Conservation (phyloP, 768 basidiomycete genomes). For the Pleurotus cornucopiae region DNA sequence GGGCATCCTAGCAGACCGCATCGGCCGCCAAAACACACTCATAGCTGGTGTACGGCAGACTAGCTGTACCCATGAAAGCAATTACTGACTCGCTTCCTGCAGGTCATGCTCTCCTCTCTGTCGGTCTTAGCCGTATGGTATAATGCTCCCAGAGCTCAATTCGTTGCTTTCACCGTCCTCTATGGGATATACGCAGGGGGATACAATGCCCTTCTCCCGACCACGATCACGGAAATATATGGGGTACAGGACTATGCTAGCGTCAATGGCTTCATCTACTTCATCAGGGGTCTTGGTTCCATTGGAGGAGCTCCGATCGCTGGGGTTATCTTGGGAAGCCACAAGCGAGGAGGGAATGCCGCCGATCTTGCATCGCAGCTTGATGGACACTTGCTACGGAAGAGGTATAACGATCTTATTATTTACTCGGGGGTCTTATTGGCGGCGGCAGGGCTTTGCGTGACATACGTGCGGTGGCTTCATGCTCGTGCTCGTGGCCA, state of each 20-base stretch:
- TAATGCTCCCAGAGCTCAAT: constrained; percentile 29
- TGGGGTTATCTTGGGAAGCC: constrained; percentile 31
- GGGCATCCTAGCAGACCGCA: constrained; percentile 36
- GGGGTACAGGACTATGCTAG: constrained; percentile 31
- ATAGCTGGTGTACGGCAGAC: constrained; percentile 24
- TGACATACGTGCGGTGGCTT: constrained; percentile 36
- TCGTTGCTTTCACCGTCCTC: constrained; percentile 33
- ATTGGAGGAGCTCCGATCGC: constrained; percentile 33
- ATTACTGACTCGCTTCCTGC: not conserved
- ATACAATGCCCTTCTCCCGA: constrained; percentile 34
- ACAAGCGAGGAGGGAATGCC: constrained; percentile 18
- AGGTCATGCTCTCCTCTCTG: constrained; percentile 35
- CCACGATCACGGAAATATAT: constrained; percentile 32
- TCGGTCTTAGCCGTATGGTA: constrained; percentile 40
- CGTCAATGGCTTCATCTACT: constrained; percentile 32
- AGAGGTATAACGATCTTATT: constrained; percentile 31
- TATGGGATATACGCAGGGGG: constrained; percentile 42
- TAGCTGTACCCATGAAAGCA: not conserved
- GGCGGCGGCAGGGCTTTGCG: constrained; percentile 30
- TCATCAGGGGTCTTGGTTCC: constrained; percentile 32
- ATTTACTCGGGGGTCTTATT: constrained; percentile 32
- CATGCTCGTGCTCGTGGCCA: constrained; percentile 35
- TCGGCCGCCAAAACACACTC: constrained; percentile 42
- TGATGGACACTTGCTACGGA: constrained; percentile 16
- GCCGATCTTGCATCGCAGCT: not conserved